Evolutionary conservation across 768 basidiomycete genomes (phyloP).

Genomic region (Boletus eberwhitei): DNA sequence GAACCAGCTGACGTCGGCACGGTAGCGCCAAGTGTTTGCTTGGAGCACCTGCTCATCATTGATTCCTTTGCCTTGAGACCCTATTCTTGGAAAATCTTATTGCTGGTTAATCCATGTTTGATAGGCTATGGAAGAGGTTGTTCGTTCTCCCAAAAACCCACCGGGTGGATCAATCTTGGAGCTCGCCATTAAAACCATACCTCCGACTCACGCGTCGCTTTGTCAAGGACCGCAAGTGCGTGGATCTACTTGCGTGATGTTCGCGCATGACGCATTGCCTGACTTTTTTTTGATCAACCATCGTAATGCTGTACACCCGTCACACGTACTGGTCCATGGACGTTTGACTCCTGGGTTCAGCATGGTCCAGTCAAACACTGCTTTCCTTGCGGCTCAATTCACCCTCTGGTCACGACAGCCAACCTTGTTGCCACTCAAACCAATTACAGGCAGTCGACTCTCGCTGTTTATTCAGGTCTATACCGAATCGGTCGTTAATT

Average conservation of each 20-base stretch:
- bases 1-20: neutral
- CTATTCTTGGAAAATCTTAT: neutral
- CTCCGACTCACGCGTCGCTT: neutral
- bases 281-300: neutral
- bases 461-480: constrained; percentile 1
- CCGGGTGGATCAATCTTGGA: constrained; percentile 2
- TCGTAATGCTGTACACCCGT: constrained; percentile 18
- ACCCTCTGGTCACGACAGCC: constrained; percentile 6
- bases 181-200: neutral
- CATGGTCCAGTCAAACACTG: constrained; percentile 1
- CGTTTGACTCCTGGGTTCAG: neutral
- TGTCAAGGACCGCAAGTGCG: constrained; percentile 3
- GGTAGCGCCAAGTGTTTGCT: neutral
- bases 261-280: constrained; percentile 11
- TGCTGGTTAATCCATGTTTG: neutral
- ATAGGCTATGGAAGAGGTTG: neutral
- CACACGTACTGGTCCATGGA: constrained; percentile 4
- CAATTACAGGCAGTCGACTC: neutral
- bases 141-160: neutral
- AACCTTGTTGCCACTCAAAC: neutral
- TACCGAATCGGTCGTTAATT: neutral
- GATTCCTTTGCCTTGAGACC: neutral
- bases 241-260: constrained; percentile 20
- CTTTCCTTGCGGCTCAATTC: constrained; percentile 4
- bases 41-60: neutral